These are phyloP conservation scores for Aquanectria penicillioides DNA, from an alignment of 2,329 filamentous ascomycete species.

Conservation along the genomic window DNA sequence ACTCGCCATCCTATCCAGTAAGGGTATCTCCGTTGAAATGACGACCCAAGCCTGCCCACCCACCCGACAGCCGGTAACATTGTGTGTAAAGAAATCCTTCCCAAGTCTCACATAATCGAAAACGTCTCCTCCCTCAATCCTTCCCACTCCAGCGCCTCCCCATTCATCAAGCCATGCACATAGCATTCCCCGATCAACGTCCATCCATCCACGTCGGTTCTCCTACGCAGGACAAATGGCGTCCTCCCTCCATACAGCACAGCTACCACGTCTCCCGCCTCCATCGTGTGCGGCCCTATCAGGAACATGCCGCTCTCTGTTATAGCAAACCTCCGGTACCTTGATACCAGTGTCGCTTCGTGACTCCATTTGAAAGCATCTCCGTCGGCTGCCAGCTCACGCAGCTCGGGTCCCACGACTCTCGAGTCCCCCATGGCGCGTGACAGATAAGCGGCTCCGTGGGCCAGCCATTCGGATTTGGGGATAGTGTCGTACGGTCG, in stretches of 20 bases:
- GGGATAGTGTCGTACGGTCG: slow-evolving; percentile 39
- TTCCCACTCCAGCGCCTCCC: slow-evolving; percentile 42
- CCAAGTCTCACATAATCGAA: slow-evolving; percentile 35
- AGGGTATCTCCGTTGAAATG: no score
- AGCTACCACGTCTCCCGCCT: slow-evolving; percentile 43
- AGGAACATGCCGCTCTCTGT: slow-evolving; percentile 46
- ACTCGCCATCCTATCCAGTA: no score
- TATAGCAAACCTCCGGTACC: slow-evolving; percentile 46
- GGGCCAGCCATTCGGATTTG: slow-evolving; percentile 41
- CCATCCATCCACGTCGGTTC: slow-evolving; percentile 31
- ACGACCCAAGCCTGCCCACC: no score
- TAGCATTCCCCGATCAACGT: slow-evolving; percentile 49
- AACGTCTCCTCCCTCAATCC: slow-evolving; percentile 43
- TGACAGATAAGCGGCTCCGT: slow-evolving; percentile 46
- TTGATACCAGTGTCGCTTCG: slow-evolving; percentile 47
- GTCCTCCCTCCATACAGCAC: slow-evolving; percentile 47
- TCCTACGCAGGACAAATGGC: slow-evolving; percentile 44
- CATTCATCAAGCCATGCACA: slow-evolving; percentile 50
- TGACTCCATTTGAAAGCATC: slow-evolving; percentile 49
- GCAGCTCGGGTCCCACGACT: slow-evolving; percentile 35
- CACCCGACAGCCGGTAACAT: no score
- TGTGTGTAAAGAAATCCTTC: neutral
- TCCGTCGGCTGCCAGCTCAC: slow-evolving; percentile 38
- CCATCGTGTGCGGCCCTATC: slow-evolving; percentile 45
- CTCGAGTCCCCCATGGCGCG: slow-evolving; percentile 27